phyloP scores from a whole-genome alignment of 768 basidiomycete genomes.

The Leccinum arenicola region DNA sequence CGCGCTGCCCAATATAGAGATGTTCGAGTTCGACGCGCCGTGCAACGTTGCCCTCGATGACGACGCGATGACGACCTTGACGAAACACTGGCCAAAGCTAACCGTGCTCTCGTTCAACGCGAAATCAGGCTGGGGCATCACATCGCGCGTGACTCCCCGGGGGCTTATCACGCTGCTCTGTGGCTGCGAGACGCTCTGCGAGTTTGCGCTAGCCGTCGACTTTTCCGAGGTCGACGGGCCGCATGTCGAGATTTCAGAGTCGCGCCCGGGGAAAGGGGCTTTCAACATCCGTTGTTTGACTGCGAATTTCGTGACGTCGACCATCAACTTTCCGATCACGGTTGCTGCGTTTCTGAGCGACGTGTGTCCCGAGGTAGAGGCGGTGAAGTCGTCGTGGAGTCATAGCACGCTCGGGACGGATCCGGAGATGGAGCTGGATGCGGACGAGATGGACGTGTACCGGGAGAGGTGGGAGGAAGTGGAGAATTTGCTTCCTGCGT shows the following conservation, averaged over 20 bases:
- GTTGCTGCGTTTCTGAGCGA: conserved; percentile 28
- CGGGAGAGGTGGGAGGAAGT: conserved; percentile 24
- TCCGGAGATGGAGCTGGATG: neutral
- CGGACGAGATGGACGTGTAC: conserved; percentile 11
- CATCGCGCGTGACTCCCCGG: conserved; percentile 16
- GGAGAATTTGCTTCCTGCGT: conserved; percentile 21
- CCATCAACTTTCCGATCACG: conserved; percentile 15
- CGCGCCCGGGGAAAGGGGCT: conserved; percentile 11
- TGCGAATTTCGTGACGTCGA: conserved; percentile 22
- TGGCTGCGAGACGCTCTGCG: conserved; percentile 5
- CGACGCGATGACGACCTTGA: conserved; percentile 14
- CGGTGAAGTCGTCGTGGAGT: conserved; percentile 15
- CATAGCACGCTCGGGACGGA: neutral
- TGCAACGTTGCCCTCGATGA: conserved; percentile 24
- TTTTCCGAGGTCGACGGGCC: conserved; percentile 17
- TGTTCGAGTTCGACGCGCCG: conserved; percentile 17
- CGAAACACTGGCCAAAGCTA: conserved; percentile 22
- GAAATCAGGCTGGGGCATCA: conserved; percentile 17
- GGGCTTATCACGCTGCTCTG: conserved; percentile 24
- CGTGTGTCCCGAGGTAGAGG: conserved; percentile 18
- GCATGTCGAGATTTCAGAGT: neutral
- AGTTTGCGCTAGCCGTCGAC: conserved; percentile 22
- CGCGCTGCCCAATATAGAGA: conserved; percentile 5
- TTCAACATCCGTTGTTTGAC: conserved; percentile 4
- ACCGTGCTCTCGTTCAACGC: conserved; percentile 16